Evolutionary conservation across 2,329 filamentous ascomycete genomes (phyloP), one percentile per base, ranked within the genome.

Genomic region (Bipolaris cookei): DNA sequence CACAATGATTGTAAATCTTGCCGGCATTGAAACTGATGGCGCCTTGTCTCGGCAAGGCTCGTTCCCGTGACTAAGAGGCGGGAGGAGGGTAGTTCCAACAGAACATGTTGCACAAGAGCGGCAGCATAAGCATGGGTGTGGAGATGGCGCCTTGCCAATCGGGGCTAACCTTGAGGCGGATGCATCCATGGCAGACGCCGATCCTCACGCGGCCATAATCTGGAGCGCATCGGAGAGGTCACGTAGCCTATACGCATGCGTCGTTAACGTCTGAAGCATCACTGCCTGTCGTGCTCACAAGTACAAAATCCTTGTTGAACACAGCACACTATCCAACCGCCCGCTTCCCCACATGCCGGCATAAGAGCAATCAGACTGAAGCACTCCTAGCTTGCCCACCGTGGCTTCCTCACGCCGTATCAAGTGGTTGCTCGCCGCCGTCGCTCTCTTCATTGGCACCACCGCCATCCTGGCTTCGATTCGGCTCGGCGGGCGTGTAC

Each of bases 381-480:
- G 35, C 18, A 20, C 50, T 42, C 21, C 30, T 39, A 34, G 45
- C 34, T 38, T 30, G 41, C 43, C 50, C 55, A 58, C 25, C 51
- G 51, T 58, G 55, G 55, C 55, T 54, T 54, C 55, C 55, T 54
- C 55, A 54, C 55, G 55, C 51, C 34, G 54, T n/a, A 53, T 46
- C 51, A 71, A 69, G 67, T 73, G 82, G 72, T 71, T 84, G 59
- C 63, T 85, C 69, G 76, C 85, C 64, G 75, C 81, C 68, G 71
- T 87, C 67, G 63, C 87, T 66, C 75, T 89, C 70, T 82, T 90
- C 75, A 70, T 85, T 70, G 76, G 78, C 61, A 76, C 82, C 51
- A 70, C 80, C 78, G 79, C 84, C 83, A 89, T 84, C 72, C 86
- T 91, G 88, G 88, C 89, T 81, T 80, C 84, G 72, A 80, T 84